Evolutionary conservation across 116 monocot species (phyloP).

Genomic region (Dioscorea cayenensis): DNA sequence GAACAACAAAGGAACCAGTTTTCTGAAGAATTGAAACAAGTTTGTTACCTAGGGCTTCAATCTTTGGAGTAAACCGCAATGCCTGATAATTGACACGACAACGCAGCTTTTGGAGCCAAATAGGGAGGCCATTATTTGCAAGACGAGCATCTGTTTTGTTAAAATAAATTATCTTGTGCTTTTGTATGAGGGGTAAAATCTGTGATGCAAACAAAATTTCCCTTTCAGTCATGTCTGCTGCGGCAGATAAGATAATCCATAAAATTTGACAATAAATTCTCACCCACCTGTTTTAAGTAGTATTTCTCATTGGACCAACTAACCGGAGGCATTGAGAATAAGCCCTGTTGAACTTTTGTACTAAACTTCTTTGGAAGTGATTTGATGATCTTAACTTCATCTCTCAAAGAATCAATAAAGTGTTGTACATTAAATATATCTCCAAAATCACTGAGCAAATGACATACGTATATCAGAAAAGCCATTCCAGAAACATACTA

Average conservation of each 20-base stretch:
- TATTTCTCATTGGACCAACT: constrained; percentile 92
- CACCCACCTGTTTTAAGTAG: constrained; percentile 64
- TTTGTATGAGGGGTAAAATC: constrained; percentile 67
- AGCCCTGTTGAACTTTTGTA: constrained; percentile 16
- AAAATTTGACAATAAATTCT: neutral
- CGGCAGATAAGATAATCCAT: neutral
- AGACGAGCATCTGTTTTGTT: constrained; percentile 82
- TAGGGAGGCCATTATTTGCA: constrained; percentile 74
- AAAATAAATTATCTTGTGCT: constrained; percentile 80
- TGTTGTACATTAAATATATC: constrained; percentile 86
- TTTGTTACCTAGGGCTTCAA: constrained; percentile 67
- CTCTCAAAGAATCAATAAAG: constrained; percentile 83
- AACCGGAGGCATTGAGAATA: constrained; percentile 64
- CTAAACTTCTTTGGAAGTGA: constrained; percentile 49
- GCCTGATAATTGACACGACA: constrained; percentile 88
- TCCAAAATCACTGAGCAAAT: constrained; percentile 61
- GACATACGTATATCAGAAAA: constrained; percentile 2
- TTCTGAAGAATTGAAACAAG: constrained; percentile 48
- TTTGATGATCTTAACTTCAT: constrained; percentile 77
- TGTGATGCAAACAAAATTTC: constrained; percentile 17
- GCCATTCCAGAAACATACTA: neutral
- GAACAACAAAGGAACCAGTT: constrained; percentile 58
- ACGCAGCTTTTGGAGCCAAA: constrained; percentile 59
- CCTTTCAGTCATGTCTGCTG: neutral
- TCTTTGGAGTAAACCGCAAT: constrained; percentile 62